Conservation (phyloP, 192 early-diverging fungal genomes). For the Coemansia reversa region DNA sequence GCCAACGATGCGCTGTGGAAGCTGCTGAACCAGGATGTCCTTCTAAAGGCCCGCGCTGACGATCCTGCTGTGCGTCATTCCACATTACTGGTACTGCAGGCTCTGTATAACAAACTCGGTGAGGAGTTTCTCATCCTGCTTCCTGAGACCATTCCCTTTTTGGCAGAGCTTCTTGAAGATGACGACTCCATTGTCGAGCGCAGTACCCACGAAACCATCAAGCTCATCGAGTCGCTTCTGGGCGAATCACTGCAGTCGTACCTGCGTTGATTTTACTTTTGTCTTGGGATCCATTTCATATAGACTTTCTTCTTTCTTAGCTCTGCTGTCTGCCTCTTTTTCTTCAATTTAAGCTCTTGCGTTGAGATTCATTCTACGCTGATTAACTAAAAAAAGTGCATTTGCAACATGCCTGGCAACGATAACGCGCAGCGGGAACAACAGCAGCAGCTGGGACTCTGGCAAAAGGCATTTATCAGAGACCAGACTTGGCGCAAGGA, state of each 20-base stretch:
- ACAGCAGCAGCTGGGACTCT: slow-evolving; percentile 19
- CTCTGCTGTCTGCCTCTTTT: neutral
- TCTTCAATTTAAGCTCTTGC: neutral
- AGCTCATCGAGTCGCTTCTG: slow-evolving; percentile 83
- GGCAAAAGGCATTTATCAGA: slow-evolving; percentile 43
- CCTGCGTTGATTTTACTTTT: slow-evolving; percentile 58
- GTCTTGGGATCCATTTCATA: neutral
- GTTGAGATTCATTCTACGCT: neutral
- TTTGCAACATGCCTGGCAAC: slow-evolving; percentile 9
- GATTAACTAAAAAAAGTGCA: neutral
- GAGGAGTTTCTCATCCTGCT: slow-evolving; percentile 91
- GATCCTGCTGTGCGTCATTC: slow-evolving; percentile 68
- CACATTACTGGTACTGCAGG: slow-evolving; percentile 68
- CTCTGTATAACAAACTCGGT: slow-evolving; percentile 84
- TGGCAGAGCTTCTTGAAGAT: slow-evolving; percentile 96
- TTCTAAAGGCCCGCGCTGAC: slow-evolving; percentile 78
- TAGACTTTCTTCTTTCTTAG: neutral
- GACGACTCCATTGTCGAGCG: slow-evolving; percentile 82
- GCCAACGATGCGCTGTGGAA: slow-evolving; percentile 86
- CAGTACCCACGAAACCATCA: slow-evolving; percentile 75
- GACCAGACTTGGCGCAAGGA: slow-evolving; percentile 50
- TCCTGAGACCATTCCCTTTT: slow-evolving; percentile 91
- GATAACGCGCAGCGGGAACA: slow-evolving; percentile 1
- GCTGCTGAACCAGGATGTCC: slow-evolving; percentile 75
- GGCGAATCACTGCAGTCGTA: slow-evolving; percentile 90